Base-by-base conservation (phyloP, 352 stramenopile genomes). In the Pythium rishiriense region DNA sequence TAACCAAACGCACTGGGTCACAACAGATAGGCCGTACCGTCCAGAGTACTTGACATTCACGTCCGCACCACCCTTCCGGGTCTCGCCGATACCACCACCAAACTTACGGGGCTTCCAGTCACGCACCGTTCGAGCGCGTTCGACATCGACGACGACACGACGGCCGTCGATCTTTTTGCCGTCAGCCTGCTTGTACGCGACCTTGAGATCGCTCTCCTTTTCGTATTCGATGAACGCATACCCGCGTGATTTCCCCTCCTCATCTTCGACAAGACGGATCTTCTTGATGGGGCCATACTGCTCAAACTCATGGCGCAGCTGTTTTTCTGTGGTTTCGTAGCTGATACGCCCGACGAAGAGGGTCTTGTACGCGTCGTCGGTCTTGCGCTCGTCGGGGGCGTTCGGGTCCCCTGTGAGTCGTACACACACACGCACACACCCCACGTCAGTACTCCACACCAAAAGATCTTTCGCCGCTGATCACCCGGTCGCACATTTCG, bases 201-300 rank as follows among this genome's bases (percentile, higher is more conserved):
- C 68, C 67, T 98, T 98, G 83, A 99, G 91, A 68, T 99, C 97
- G 52, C 91, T 87, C 74, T 99, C 96, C 66, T 97, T 91, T 64
- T 98, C 94, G 73, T 98, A 99, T 78, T 99, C 97, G n/a, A 99
- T 87, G 74, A 99, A 99, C 10, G 83, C 97, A 76, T 98, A 98
- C 43, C 97, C 97, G 29, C 89, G 80, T 39, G 93, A 97, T 68
- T 98, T 98, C 50, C 88, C 92, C 39, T 93, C 75, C 33, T 78
- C 63, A 55, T 97, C 90, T 49, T 92, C 83, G 12, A 98, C 84
- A 21, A 98, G 69, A 9, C 87, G 74, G 37, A 98, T 77, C n/a
- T 81, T 85, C 64, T 95, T 91, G 39, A 98, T 87, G 0, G 88
- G 75, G 1, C 96, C 96, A 63, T 96, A 98, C 62, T 97, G 81